Evolutionary conservation across 768 basidiomycete genomes (phyloP).

Genomic region (Ramaria sp.): DNA sequence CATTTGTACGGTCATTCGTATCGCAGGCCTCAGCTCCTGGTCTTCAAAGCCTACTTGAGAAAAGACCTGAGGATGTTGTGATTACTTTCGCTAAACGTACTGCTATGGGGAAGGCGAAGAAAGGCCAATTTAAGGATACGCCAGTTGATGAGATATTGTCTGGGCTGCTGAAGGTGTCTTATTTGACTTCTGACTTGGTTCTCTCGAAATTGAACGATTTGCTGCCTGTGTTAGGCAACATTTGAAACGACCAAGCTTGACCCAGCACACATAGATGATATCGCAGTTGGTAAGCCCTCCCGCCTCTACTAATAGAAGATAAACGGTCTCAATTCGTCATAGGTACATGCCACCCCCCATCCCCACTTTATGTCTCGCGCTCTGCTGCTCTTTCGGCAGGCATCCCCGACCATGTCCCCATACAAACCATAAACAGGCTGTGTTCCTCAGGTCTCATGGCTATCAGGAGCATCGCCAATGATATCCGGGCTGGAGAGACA

Average conservation of each 20-base stretch:
- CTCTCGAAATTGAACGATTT: background rate
- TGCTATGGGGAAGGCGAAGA: constrained; percentile 80
- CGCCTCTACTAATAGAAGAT: background rate
- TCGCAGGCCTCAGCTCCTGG: constrained; percentile 26
- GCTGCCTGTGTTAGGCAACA: constrained; percentile 38
- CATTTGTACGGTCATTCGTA: constrained; percentile 22
- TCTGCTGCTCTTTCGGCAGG: constrained; percentile 85
- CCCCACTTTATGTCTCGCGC: constrained; percentile 71
- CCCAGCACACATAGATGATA: constrained; percentile 66
- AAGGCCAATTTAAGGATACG: constrained; percentile 85
- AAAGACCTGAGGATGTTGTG: constrained; percentile 76
- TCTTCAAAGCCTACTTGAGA: constrained; percentile 46
- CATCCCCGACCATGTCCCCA: constrained; percentile 76
- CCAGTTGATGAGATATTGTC: constrained; percentile 81
- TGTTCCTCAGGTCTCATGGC: constrained; percentile 94
- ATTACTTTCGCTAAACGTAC: constrained; percentile 84
- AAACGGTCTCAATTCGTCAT: constrained; percentile 5
- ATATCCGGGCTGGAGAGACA: constrained; percentile 73
- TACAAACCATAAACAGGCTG: constrained; percentile 84
- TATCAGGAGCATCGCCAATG: constrained; percentile 81
- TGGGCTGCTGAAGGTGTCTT: constrained; percentile 65
- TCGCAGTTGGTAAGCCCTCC: constrained; percentile 58
- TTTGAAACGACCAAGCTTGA: constrained; percentile 56
- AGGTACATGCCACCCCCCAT: constrained; percentile 81
- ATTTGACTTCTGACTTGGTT: background rate